Base-by-base conservation (phyloP, 2,329 filamentous ascomycete species). In the Pseudocercospora vitis region DNA sequence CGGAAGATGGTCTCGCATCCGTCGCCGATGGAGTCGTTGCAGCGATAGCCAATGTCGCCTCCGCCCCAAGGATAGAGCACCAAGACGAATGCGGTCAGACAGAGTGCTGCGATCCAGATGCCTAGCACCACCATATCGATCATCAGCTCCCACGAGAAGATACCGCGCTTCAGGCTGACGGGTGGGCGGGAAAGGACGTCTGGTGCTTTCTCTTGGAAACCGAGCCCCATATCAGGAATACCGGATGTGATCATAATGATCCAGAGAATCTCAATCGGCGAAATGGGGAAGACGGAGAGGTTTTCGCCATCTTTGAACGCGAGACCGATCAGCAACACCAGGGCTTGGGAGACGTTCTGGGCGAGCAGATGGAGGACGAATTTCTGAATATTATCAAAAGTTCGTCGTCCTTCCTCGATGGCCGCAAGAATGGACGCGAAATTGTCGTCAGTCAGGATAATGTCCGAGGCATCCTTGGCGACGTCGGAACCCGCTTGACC, bases 221-320 rank as follows among this genome's bases (percentile, higher is more conserved):
- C 89, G 1, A 96, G 81, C 37, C 90, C 91, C 75, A 96, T 94
- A 54, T 91, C 91, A 1, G 90, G 90, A 70, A 94, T 84, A 5
- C 86, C 88, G 33, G 88, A 92, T 0, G 91, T 96, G 51, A 94
- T 81, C 87, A 95, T 92, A 72, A 95, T 95, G 70, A 96, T 89
- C 90, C 60, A 96, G 55, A 96, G 81, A 58, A 95, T 92, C 64
- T 95, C 86, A 8, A 95, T 83, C 0, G 91, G 89, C 0, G 88
- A 84, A 39, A 95, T 82, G 3, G 90, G 91, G 70, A 95, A 95
- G 7, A 95, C 89, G 0, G 89, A 94, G 56, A 88, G 80, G 7
- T 82, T 80, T 7, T 78, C 75, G 2, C 72, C 61, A 66, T 95
- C 91, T 65, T 90, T 87, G 75, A 95, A 95, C 0, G 79, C 87